Evolutionary conservation across 805 yeast genomes (phyloP), one percentile per base, ranked within the genome.

Genomic region (Yamadazyma phyllophila): DNA sequence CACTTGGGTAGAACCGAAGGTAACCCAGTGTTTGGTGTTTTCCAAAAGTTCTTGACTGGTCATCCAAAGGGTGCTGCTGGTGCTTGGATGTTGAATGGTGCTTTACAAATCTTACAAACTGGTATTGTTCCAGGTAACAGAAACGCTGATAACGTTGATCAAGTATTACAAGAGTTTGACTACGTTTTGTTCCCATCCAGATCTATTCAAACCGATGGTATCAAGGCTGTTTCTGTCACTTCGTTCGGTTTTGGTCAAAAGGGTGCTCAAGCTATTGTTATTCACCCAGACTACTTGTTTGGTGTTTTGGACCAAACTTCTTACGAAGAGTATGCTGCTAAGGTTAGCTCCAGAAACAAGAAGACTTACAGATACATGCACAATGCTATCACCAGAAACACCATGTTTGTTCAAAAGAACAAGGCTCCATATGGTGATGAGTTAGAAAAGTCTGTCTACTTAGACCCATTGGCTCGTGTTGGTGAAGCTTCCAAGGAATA

Each of bases 1-100:
- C 99, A 94, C 66, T 77, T 94, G 64, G 99, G 98, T 58, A 85
- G 99, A 75, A 74, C 96, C 46, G 90, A 88, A 74, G 99, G 99
- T 74, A 95, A 94, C 75, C 96, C 99, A 52, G 91, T 95, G 41
- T 78, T 85, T 58, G 97, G 98, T 81, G 95, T 94, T 45, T 92
- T 95, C 96, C 99, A 94, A 75, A 94, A 94, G 74, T 94, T 80
- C 82, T 81, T 94, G 64, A 94, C 99, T 60, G 99, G 99, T 74
- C 99, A 94, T 78, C 99, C 99, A 61, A 94, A 94, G 87, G 99
- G 99, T 81, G 99, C 99, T 60, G 99, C 99, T 47, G 99, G 97
- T 80, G 98, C 99, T 48, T 94, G 99, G 99, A 94, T 94, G 99
- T 74, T 94, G 80, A 95, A 94, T 71, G 99, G 99, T 72, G 96